Percentiles rank a stretch among this genome's conserved stretches.
phyloP scores from a whole-genome alignment of 2,329 filamentous ascomycete species.

The Pestalotiopsis sp. region DNA sequence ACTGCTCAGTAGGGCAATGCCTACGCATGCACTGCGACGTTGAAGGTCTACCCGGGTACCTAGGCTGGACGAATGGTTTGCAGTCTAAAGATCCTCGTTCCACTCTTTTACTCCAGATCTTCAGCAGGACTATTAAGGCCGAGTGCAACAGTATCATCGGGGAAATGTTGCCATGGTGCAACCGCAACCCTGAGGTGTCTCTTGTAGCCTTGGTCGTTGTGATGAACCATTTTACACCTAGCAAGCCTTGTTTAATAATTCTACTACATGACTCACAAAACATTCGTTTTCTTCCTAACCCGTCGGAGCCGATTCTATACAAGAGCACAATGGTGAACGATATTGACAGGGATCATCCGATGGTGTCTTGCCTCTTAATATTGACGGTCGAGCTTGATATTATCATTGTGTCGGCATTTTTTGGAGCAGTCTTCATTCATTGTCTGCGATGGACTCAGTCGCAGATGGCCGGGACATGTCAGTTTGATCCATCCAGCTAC shows the following conservation, averaged over 20 bases:
- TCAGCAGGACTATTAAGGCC: neutral
- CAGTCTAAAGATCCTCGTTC: neutral
- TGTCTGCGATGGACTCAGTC: no score
- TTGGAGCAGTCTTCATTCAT: neutral
- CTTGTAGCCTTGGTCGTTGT: neutral
- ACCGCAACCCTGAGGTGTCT: neutral
- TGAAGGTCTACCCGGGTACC: neutral
- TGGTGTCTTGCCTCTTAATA: neutral
- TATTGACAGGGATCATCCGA: neutral
- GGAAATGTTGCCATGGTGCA: neutral
- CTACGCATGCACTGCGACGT: neutral
- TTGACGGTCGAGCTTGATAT: neutral
- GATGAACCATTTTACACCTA: neutral
- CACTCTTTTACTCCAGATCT: neutral
- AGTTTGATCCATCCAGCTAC: neutral
- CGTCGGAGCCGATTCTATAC: neutral
- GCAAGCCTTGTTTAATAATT: neutral
- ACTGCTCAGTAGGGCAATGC: neutral
- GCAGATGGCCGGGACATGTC: neutral
- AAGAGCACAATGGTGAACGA: neutral
- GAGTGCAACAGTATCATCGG: neutral
- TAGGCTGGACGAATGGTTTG: neutral
- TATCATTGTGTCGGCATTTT: neutral
- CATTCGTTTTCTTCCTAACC: neutral
- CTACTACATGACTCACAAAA: neutral